These are phyloP conservation scores for Tillandsia fasciculata DNA, from an alignment of 176 grass and related monocot species.

Conservation along the genomic window DNA sequence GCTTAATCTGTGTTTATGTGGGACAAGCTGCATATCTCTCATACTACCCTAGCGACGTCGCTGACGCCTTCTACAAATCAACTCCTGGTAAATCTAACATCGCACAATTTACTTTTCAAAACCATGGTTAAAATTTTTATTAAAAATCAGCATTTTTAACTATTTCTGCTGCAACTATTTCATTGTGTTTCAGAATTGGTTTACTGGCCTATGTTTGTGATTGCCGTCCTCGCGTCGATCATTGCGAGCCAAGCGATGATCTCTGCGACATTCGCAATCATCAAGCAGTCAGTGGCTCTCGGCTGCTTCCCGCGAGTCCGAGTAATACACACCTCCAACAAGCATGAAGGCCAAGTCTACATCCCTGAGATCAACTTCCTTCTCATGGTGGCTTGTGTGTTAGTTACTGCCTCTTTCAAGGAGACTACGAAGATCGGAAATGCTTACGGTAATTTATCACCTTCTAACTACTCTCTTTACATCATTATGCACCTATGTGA, in stretches of 20 bases:
- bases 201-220: conserved; percentile 69
- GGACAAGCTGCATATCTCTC: conserved; percentile 74
- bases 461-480: too few relatives aligned
- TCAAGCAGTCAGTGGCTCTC: conserved; percentile 65
- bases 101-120: background rate
- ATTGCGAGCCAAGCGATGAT: conserved; percentile 93
- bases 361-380: conserved; percentile 83
- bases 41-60: conserved; percentile 29
- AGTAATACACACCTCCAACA: conserved; percentile 63
- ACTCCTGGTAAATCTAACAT: conserved; percentile 43
- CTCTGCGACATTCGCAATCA: conserved; percentile 53
- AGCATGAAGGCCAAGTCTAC: conserved; percentile 73
- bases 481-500: too few relatives aligned
- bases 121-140: too few relatives aligned
- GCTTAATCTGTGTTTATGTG: conserved; percentile 47
- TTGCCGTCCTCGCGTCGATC: conserved; percentile 54
- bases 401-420: conserved; percentile 52
- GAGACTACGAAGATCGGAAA: conserved; percentile 54
- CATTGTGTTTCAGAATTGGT: conserved; percentile 23
- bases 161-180: too few relatives aligned
- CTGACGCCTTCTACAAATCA: conserved; percentile 66
- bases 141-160: too few relatives aligned
- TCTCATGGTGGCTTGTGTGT: conserved; percentile 49
- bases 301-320: conserved; percentile 67
- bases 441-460: conserved; percentile 40